These are phyloP conservation scores for Rhizopogon parksii DNA, from an alignment of 1,284 basidiomycete species.

Conservation along the genomic window DNA sequence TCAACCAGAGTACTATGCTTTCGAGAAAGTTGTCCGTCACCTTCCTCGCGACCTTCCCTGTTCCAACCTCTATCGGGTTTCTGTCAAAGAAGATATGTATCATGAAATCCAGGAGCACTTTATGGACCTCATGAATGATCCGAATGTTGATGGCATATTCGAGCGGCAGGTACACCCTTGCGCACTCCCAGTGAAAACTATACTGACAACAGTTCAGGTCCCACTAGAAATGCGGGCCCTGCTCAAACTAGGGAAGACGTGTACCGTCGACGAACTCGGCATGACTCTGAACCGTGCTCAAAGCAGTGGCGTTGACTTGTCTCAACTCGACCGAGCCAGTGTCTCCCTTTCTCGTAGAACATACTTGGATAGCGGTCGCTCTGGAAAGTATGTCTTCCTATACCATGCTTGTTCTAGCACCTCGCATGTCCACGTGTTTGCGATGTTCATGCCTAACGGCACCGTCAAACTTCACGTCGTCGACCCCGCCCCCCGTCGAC, in stretches of 20 bases:
- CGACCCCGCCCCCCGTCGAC: constrained; percentile 80
- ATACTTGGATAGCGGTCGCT: constrained; percentile 73
- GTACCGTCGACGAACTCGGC: constrained; percentile 59
- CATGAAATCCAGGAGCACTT: constrained; percentile 86
- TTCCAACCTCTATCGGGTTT: constrained; percentile 78
- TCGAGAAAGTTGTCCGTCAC: constrained; percentile 70
- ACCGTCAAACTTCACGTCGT: constrained; percentile 81
- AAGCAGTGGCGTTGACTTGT: constrained; percentile 79
- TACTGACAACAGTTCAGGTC: constrained; percentile 42
- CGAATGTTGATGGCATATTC: constrained; percentile 93
- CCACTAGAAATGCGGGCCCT: constrained; percentile 82
- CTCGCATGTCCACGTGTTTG: constrained; percentile 83
- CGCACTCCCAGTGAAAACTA: neutral
- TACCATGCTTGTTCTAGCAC: constrained; percentile 79
- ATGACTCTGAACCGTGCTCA: constrained; percentile 82
- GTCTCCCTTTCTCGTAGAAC: constrained; percentile 54
- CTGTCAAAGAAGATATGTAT: constrained; percentile 81
- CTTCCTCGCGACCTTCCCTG: constrained; percentile 78
- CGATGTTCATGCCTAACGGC: constrained; percentile 76
- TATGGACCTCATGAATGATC: constrained; percentile 86
- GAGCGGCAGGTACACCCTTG: constrained; percentile 70
- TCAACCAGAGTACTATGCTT: constrained; percentile 60
- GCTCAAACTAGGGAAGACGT: constrained; percentile 80
- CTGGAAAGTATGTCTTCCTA: constrained; percentile 84
- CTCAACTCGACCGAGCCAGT: constrained; percentile 67